Evolutionary conservation across 1,139 yeast genomes (phyloP).

Genomic region (Geotrichum citri-aurantii): DNA sequence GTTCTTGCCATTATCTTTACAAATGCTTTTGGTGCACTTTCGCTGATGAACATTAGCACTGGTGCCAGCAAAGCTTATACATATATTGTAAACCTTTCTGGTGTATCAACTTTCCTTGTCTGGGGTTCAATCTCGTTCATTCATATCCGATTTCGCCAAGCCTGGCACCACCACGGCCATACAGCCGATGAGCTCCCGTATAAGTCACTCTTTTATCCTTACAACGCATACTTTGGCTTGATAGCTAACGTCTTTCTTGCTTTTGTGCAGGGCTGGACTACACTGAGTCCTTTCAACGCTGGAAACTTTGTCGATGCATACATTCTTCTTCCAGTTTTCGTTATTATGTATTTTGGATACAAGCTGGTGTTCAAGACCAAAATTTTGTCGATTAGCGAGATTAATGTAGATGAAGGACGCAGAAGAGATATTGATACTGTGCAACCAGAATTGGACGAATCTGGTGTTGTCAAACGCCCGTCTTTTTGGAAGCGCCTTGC

Average conservation of each 20-base stretch:
- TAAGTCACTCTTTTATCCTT: conserved; percentile 50
- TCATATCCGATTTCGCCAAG: conserved; percentile 48
- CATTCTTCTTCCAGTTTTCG: conserved; percentile 54
- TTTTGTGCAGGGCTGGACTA: conserved; percentile 64
- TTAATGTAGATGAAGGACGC: conserved; percentile 43
- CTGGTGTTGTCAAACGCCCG: background rate
- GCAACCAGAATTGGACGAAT: background rate
- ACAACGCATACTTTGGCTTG: conserved; percentile 47
- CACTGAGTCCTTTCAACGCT: conserved; percentile 54
- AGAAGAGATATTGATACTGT: conserved; percentile 31
- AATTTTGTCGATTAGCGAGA: conserved; percentile 40
- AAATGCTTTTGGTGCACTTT: conserved; percentile 42
- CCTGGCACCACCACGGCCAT: conserved; percentile 46
- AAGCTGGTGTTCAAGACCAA: conserved; percentile 42
- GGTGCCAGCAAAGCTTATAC: conserved; percentile 69
- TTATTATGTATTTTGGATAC: conserved; percentile 40
- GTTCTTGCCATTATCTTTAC: conserved; percentile 44
- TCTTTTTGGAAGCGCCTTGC: background rate
- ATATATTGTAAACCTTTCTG: conserved; percentile 78
- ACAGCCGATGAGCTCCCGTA: conserved; percentile 48
- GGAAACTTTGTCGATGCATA: conserved; percentile 61
- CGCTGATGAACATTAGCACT: conserved; percentile 60
- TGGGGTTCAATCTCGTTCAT: conserved; percentile 47
- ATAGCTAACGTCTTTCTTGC: conserved; percentile 49
- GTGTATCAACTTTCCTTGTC: conserved; percentile 50